A percentile compares a stretch with the other conserved stretches of the same genome.
These are phyloP conservation scores for Wickerhamomyces bovis DNA, from an alignment of 805 yeast genomes.

Conservation along the genomic window DNA sequence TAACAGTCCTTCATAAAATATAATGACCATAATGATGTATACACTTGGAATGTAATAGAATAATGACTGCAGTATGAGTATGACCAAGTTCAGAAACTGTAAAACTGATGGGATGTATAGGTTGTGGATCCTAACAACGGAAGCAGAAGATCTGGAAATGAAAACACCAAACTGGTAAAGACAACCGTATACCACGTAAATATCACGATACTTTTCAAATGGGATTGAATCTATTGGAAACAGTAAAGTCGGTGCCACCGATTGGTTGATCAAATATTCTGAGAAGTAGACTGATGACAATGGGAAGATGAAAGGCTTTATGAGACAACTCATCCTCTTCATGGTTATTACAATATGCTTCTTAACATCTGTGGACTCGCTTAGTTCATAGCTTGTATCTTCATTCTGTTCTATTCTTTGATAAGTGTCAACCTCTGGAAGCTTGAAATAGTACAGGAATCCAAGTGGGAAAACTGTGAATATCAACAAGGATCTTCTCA, in stretches of 20 bases:
- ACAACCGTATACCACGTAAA: conserved; percentile 87
- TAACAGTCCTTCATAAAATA: conserved; percentile 82
- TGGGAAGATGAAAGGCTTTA: conserved; percentile 76
- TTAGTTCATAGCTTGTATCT: not conserved
- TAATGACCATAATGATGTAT: conserved; percentile 53
- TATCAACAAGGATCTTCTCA: conserved; percentile 46
- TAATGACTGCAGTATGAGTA: conserved; percentile 61
- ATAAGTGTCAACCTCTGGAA: conserved; percentile 15
- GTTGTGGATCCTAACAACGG: conserved; percentile 49
- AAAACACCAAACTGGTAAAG: conserved; percentile 91
- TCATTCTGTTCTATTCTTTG: conserved; percentile 3
- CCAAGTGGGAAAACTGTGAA: conserved; percentile 55
- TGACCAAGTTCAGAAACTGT: conserved; percentile 56
- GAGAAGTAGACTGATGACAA: conserved; percentile 75
- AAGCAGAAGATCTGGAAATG: conserved; percentile 79
- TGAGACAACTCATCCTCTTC: conserved; percentile 34
- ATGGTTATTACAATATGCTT: conserved; percentile 20
- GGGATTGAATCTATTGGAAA: conserved; percentile 72
- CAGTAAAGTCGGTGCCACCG: conserved; percentile 80
- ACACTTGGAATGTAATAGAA: conserved; percentile 51
- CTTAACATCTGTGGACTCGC: not conserved
- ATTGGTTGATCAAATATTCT: conserved; percentile 89
- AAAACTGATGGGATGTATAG: conserved; percentile 59
- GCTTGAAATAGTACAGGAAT: conserved; percentile 33
- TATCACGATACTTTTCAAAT: conserved; percentile 67